Evolutionary conservation across 2,329 filamentous ascomycete species (phyloP).

Genomic region (Trichophyton verrucosum): DNA sequence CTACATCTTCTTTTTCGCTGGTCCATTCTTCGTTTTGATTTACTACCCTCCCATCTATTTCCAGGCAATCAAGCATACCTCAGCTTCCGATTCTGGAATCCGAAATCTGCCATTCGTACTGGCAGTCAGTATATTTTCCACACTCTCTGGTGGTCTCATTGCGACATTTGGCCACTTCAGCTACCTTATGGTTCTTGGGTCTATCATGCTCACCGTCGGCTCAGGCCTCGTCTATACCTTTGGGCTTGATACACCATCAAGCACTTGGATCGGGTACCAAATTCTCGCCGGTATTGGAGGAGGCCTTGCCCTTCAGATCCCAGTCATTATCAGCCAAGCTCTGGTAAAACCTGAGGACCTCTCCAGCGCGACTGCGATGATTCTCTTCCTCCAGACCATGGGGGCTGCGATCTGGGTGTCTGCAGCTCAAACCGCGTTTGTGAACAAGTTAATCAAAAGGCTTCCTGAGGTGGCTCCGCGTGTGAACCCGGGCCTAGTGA

Average conservation of each 20-base stretch:
- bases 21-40: conserved; percentile 10
- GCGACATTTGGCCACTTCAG: conserved; percentile 15
- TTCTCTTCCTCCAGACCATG: conserved; percentile 16
- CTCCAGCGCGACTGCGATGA: conserved; percentile 16
- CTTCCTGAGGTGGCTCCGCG: conserved; percentile 21
- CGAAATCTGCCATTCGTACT: conserved; percentile 28
- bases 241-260: conserved; percentile 14
- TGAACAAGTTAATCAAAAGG: conserved; percentile 10
- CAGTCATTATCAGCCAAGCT: conserved; percentile 15
- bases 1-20: conserved; percentile 10
- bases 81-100: conserved; percentile 26
- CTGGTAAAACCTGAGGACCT: conserved; percentile 13
- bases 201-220: conserved; percentile 18
- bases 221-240: conserved; percentile 22
- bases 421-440: conserved; percentile 16
- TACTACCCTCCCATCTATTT: conserved; percentile 28
- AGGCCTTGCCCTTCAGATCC: conserved; percentile 17
- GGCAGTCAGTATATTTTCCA: conserved; percentile 17
- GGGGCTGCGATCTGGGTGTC: conserved; percentile 17
- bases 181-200: conserved; percentile 16
- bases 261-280: conserved; percentile 20
- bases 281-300: conserved; percentile 17
- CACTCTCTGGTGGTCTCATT: conserved; percentile 13
- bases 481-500: conserved; percentile 32
- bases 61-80: conserved; percentile 32